Percentiles rank a stretch among this genome's conserved stretches.
phyloP scores from a whole-genome alignment of 2,329 filamentous ascomycete genomes.

The Claviceps pazoutovae region DNA sequence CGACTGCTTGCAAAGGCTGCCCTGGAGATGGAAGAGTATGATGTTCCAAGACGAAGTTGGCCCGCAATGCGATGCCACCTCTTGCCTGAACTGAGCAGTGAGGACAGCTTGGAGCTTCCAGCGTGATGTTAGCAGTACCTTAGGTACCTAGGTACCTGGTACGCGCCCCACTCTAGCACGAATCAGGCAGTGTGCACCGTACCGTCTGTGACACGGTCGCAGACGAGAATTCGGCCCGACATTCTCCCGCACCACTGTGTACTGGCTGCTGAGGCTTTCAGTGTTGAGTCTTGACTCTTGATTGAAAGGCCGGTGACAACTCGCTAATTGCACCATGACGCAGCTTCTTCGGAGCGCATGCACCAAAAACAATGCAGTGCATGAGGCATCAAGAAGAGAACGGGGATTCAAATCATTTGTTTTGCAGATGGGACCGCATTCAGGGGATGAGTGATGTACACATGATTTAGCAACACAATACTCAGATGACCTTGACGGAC shows the following conservation, averaged over 20 bases:
- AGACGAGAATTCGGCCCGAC: not conserved
- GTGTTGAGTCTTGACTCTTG: too few species aligned
- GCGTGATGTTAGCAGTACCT: not conserved
- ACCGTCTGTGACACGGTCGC: not conserved
- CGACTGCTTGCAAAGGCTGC: slow-evolving; percentile 17
- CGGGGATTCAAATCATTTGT: not conserved
- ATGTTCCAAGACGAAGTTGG: slow-evolving; percentile 15
- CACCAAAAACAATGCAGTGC: not conserved
- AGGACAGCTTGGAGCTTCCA: slow-evolving; percentile 34
- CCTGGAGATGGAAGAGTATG: slow-evolving; percentile 20
- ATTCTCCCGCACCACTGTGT: not conserved
- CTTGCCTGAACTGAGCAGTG: slow-evolving; percentile 8
- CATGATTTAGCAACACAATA: not conserved
- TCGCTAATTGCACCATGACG: not conserved
- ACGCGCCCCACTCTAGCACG: too few species aligned
- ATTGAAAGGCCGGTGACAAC: not conserved
- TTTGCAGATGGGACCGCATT: not conserved
- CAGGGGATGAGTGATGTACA: not conserved
- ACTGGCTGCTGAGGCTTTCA: too few species aligned
- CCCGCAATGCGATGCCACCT: not conserved
- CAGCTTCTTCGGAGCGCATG: not conserved
- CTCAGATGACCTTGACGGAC: not conserved
- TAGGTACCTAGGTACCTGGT: not conserved
- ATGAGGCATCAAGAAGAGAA: not conserved
- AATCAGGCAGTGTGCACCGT: not conserved